These are phyloP conservation scores for Piromyces sp. DNA, from an alignment of 192 early-diverging fungal species.

Conservation along the genomic window DNA sequence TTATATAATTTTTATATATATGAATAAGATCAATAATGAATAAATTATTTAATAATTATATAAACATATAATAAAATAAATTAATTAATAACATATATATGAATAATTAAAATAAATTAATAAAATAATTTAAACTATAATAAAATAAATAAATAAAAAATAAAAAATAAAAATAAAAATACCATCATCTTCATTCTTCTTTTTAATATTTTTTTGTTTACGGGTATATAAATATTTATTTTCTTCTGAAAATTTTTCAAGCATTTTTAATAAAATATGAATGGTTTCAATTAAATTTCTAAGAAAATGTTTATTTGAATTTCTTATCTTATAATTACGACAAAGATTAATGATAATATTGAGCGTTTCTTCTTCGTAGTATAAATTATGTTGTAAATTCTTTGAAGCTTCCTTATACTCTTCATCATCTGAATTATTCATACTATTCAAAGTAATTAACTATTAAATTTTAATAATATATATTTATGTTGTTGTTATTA, in stretches of 20 bases:
- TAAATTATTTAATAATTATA: too few species aligned
- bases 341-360: slow-evolving; percentile 37
- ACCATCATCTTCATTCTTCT: not conserved
- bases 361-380: slow-evolving; percentile 41
- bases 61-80: too few species aligned
- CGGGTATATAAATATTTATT: slow-evolving; percentile 8
- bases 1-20: too few species aligned
- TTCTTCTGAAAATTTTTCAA: slow-evolving; percentile 36
- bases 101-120: too few species aligned
- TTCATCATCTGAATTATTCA: not conserved
- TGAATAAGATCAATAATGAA: too few species aligned
- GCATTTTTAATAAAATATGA: slow-evolving; percentile 39
- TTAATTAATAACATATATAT: too few species aligned
- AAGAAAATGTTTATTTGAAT: slow-evolving; percentile 18
- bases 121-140: too few species aligned
- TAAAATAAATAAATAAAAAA: not conserved
- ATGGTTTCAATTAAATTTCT: slow-evolving; percentile 27
- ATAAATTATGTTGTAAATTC: slow-evolving; percentile 50
- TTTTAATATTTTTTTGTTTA: not conserved
- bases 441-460: not conserved
- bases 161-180: not conserved
- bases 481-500: too few species aligned
- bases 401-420: slow-evolving; percentile 27
- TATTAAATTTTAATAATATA: not conserved
- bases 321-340: slow-evolving; percentile 23